Conservation (phyloP, 2,329 filamentous ascomycete genomes). For the Cladosporium halotolerans region DNA sequence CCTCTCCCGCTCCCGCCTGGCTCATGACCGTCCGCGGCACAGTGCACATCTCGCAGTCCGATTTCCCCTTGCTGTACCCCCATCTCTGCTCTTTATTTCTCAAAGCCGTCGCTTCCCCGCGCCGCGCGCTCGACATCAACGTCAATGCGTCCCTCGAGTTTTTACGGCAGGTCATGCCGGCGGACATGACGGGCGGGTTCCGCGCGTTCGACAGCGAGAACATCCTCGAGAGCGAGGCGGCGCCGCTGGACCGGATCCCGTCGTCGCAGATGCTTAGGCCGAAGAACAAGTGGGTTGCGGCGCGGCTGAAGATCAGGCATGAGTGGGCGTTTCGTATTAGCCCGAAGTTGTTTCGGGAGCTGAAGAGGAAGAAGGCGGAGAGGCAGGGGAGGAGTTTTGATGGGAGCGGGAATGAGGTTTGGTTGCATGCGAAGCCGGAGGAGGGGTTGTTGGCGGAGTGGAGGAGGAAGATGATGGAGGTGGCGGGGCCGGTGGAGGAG, state of each 20-base stretch:
- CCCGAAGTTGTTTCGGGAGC: slow-evolving; percentile 32
- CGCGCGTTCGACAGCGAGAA: slow-evolving; percentile 49
- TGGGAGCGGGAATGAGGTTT: slow-evolving; percentile 4
- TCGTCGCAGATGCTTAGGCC: slow-evolving; percentile 46
- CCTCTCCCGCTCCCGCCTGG: slow-evolving; percentile 35
- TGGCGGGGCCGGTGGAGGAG: too few relatives aligned
- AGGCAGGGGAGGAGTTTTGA: slow-evolving; percentile 9
- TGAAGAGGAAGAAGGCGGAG: slow-evolving; percentile 11
- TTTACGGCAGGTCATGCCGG: slow-evolving; percentile 48
- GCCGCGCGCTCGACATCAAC: slow-evolving; percentile 58
- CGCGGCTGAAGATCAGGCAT: slow-evolving; percentile 52
- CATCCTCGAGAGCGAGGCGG: slow-evolving; percentile 32
- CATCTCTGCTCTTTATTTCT: slow-evolving; percentile 52
- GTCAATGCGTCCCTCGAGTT: slow-evolving; percentile 59
- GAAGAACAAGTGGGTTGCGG: slow-evolving; percentile 50
- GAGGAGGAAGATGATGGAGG: background rate
- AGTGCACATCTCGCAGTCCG: slow-evolving; percentile 60
- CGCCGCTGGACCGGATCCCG: slow-evolving; percentile 42
- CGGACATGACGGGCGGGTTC: slow-evolving; percentile 43
- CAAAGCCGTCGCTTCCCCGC: slow-evolving; percentile 59
- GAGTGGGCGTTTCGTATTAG: slow-evolving; percentile 49
- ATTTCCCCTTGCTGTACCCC: slow-evolving; percentile 60
- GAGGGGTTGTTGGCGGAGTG: background rate
- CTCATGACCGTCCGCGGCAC: slow-evolving; percentile 50
- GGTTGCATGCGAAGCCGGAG: slow-evolving; percentile 3